Base-by-base conservation (phyloP, 768 basidiomycete species). In the Suillus americanus region DNA sequence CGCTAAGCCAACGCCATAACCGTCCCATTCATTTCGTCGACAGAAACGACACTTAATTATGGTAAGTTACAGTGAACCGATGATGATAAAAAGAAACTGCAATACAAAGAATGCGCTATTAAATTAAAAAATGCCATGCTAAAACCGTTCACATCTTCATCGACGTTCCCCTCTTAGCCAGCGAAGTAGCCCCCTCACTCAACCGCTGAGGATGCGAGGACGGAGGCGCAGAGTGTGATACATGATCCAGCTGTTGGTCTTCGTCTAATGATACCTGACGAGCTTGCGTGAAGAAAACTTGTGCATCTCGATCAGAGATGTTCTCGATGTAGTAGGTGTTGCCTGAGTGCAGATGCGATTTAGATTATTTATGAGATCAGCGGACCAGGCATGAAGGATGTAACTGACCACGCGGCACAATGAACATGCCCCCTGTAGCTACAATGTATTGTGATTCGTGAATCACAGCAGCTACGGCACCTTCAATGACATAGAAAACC, bases 281-380 rank as follows among this genome's bases (percentile, higher is more conserved):
- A 0, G 92, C 93, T 79, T 98, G 97, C 0, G 94, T 89, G 79
- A 98, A 99, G 80, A 97, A 97, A 9, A 99, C 77, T 70, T 85
- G 87, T 25, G 89, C 94, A 57, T 91, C 88, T 41, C 91, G 87
- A 56, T 89, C 84, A 23, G 83, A 85, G 25, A 97, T 89, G 78
- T 98, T 99, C 72, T 92, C 86, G 71, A 99, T 94, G 64, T 87
- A 86, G 74, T 99, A 99, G 10, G 85, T 86, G 75, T 99, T 99
- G 23, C 95, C 95, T 95, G 68, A 1, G 66, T 12, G 28, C 48
- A 40, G 2, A 55, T 40, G 14, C 14, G 16, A 14, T 25, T 57
- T 28, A 10, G 3, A 16, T 23, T 28, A 5, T 20, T 41, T 20
- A 13, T 7, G 37, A 61, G 35, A 51, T 60, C 40, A 66, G 51